phyloP scores from a whole-genome alignment of 2,329 filamentous ascomycete species.

The Triangularia verruculosa region DNA sequence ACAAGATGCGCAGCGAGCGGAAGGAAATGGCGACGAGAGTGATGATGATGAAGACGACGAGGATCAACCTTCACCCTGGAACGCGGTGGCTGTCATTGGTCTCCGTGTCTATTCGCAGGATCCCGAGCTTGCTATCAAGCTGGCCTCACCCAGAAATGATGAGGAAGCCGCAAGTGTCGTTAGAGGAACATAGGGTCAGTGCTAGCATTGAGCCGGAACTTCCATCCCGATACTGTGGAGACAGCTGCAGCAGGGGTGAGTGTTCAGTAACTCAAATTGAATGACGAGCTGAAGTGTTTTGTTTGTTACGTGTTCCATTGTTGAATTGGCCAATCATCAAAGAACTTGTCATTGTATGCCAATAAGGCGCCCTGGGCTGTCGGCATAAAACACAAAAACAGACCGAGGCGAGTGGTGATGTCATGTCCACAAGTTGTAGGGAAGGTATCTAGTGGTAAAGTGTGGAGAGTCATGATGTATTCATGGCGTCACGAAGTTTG shows the following conservation, averaged over 20 bases:
- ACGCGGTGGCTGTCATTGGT: slow-evolving; percentile 41
- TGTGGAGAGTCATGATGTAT: background rate
- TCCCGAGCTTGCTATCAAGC: slow-evolving; percentile 32
- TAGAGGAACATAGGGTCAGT: background rate
- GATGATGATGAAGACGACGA: slow-evolving; percentile 19
- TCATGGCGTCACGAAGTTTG: background rate
- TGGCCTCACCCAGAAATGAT: slow-evolving; percentile 33
- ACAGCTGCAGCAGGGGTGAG: background rate
- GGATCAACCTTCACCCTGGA: slow-evolving; percentile 33
- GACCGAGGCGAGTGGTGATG: background rate
- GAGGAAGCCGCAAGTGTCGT: slow-evolving; percentile 30
- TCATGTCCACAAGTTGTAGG: background rate
- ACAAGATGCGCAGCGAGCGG: background rate
- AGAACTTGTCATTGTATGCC: background rate
- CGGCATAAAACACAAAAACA: background rate
- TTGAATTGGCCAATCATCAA: background rate
- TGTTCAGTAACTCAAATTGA: no score
- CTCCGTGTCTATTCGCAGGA: slow-evolving; percentile 40
- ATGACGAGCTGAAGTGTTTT: background rate
- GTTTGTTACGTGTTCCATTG: background rate
- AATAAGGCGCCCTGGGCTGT: background rate
- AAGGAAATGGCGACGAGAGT: slow-evolving; percentile 12
- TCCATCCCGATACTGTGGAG: background rate
- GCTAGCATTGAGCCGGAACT: background rate
- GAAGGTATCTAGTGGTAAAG: background rate